Percentiles rank a stretch among this genome's conserved stretches.
Evolutionary conservation across 305 asterid species (phyloP).

Genomic region (Andrographis paniculata): DNA sequence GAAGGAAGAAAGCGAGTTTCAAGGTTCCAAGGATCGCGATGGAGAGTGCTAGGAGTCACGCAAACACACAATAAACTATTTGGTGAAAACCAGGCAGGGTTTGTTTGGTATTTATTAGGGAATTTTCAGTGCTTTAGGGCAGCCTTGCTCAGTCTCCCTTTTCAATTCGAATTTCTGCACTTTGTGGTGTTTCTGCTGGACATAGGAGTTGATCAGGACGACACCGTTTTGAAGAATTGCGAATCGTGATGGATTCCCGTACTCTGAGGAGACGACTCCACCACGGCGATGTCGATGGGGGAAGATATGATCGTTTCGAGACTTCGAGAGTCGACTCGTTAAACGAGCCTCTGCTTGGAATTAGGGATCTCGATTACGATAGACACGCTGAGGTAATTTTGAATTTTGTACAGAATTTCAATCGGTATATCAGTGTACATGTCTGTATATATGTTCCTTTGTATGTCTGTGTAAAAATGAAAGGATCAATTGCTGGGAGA

Average conservation of each 20-base stretch:
- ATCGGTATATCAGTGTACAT: too few relatives aligned
- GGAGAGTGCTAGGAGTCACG: constrained; percentile 12
- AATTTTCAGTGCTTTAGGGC: too few relatives aligned
- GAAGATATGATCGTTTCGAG: constrained; percentile 51
- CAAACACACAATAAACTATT: neutral
- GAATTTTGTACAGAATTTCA: neutral
- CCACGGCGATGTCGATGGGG: constrained; percentile 76
- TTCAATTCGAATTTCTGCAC: too few relatives aligned
- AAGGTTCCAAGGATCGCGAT: constrained; percentile 1
- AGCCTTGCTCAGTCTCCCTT: too few relatives aligned
- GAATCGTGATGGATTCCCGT: constrained; percentile 43
- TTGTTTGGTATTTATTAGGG: too few relatives aligned
- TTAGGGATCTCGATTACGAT: constrained; percentile 22
- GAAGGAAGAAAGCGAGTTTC: constrained; percentile 18
- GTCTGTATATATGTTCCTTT: neutral
- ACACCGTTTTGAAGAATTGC: constrained; percentile 15
- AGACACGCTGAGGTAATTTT: constrained; percentile 27
- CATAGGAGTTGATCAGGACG: neutral
- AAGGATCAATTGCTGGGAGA: constrained; percentile 45
- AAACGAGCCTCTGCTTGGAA: constrained; percentile 80
- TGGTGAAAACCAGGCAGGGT: too few relatives aligned
- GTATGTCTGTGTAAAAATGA: neutral
- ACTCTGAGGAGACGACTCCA: constrained; percentile 79
- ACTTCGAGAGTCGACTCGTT: constrained; percentile 43
- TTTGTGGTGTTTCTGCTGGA: too few relatives aligned